Percentiles rank a stretch among this genome's conserved stretches.
phyloP scores from a whole-genome alignment of 805 yeast genomes.

The Ogataea henricii region DNA sequence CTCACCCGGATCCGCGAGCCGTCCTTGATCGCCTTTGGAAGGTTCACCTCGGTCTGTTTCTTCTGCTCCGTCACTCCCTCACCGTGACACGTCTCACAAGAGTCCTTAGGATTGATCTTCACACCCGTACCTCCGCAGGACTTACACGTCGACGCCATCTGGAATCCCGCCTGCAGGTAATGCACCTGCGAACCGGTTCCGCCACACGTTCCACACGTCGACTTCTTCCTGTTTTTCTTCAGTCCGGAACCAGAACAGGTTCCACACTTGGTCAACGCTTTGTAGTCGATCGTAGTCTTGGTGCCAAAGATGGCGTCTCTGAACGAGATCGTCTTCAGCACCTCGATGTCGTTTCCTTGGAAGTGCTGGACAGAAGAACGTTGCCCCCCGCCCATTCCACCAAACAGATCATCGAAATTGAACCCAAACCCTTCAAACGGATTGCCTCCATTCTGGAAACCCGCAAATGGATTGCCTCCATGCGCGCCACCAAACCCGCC shows the following conservation, averaged over 20 bases:
- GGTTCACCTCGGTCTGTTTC: slow-evolving; percentile 74
- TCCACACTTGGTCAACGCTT: slow-evolving; percentile 72
- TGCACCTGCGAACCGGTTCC: slow-evolving; percentile 94
- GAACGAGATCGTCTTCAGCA: slow-evolving; percentile 69
- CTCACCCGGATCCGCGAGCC: slow-evolving; percentile 83
- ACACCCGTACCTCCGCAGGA: slow-evolving; percentile 91
- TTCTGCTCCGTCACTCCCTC: slow-evolving; percentile 74
- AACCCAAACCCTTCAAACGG: slow-evolving; percentile 36
- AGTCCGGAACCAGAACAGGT: slow-evolving; percentile 87
- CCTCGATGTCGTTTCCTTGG: slow-evolving; percentile 87
- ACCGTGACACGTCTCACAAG: slow-evolving; percentile 83
- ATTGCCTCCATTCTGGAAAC: slow-evolving; percentile 36
- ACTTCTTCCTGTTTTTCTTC: slow-evolving; percentile 69
- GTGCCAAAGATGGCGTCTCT: slow-evolving; percentile 88
- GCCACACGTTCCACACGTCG: slow-evolving; percentile 83
- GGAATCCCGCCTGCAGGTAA: slow-evolving; percentile 87
- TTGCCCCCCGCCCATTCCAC: slow-evolving; percentile 46
- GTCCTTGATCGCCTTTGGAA: slow-evolving; percentile 87
- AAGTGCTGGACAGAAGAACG: slow-evolving; percentile 64
- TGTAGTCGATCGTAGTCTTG: slow-evolving; percentile 64
- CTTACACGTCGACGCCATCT: slow-evolving; percentile 91
- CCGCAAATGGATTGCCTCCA: slow-evolving; percentile 48
- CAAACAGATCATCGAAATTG: slow-evolving; percentile 63
- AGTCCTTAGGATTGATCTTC: slow-evolving; percentile 61
- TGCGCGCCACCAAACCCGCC: slow-evolving; percentile 51